A percentile compares a stretch with the other conserved stretches of the same genome.
These are phyloP conservation scores for Diplotaxis tenuifolia DNA, from an alignment of 345 rosid species.

Conservation along the genomic window DNA sequence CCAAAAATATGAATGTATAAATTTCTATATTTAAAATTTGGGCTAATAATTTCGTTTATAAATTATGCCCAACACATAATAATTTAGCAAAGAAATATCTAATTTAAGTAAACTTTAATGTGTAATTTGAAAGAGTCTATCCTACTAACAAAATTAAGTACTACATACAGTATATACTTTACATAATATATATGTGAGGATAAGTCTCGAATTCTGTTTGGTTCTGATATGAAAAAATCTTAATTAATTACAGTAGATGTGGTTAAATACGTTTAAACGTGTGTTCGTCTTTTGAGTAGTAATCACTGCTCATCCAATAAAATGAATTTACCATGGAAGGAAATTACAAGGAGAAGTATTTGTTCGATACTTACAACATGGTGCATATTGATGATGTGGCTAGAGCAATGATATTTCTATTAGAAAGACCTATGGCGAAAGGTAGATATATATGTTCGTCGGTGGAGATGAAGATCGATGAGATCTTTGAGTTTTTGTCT, in stretches of 20 bases:
- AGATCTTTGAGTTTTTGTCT: constrained; percentile 39
- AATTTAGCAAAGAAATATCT: too few relatives aligned
- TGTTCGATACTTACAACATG: constrained; percentile 36
- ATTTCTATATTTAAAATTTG: too few relatives aligned
- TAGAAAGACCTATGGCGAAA: constrained; percentile 46
- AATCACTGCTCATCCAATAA: neutral
- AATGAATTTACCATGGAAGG: constrained; percentile 5
- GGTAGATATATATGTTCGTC: constrained; percentile 63
- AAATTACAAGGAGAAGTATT: constrained; percentile 31
- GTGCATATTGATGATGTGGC: constrained; percentile 56
- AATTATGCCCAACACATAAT: too few relatives aligned
- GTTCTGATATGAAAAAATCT: neutral
- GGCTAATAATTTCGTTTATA: too few relatives aligned
- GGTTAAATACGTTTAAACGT: neutral
- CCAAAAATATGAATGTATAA: too few relatives aligned
- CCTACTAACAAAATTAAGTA: too few relatives aligned
- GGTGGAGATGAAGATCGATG: constrained; percentile 34
- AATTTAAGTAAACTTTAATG: too few relatives aligned
- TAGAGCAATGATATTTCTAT: constrained; percentile 50
- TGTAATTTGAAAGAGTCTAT: too few relatives aligned
- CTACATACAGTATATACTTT: too few relatives aligned
- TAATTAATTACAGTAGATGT: neutral
- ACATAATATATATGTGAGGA: neutral
- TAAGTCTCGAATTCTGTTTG: neutral
- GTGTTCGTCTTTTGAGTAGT: neutral